Evolutionary conservation across 805 yeast species (phyloP).

Genomic region (Brettanomyces custersianus): DNA sequence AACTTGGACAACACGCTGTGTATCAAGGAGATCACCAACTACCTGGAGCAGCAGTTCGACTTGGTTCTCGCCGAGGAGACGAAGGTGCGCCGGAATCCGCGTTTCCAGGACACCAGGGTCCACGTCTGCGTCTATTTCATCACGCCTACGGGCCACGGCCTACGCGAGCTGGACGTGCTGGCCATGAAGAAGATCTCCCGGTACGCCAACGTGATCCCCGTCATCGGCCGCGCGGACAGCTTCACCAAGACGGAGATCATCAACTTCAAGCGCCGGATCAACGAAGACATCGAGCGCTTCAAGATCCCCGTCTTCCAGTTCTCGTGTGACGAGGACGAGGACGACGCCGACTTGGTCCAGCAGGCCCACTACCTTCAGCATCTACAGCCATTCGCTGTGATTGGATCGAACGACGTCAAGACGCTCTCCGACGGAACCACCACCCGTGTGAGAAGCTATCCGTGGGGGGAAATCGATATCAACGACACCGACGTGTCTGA

Average conservation of each 20-base stretch:
- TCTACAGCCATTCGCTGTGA: constrained; percentile 69
- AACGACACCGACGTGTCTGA: constrained; percentile 44
- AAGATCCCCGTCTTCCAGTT: constrained; percentile 72
- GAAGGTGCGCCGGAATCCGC: constrained; percentile 76
- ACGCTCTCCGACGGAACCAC: constrained; percentile 38
- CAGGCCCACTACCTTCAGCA: constrained; percentile 55
- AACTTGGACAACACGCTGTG: constrained; percentile 55
- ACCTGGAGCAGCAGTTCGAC: constrained; percentile 70
- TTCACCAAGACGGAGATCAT: constrained; percentile 54
- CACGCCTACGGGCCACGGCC: constrained; percentile 70
- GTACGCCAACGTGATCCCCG: constrained; percentile 66
- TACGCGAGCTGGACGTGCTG: constrained; percentile 63
- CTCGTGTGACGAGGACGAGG: constrained; percentile 64
- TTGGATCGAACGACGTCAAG: constrained; percentile 53
- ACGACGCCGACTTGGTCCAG: constrained; percentile 58
- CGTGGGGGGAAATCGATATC: constrained; percentile 65
- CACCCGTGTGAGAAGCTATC: constrained; percentile 57
- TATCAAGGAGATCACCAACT: constrained; percentile 54
- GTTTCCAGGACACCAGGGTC: constrained; percentile 69
- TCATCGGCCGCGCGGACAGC: constrained; percentile 63
- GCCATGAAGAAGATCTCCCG: constrained; percentile 64
- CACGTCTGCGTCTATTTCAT: constrained; percentile 67
- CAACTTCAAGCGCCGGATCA: constrained; percentile 50
- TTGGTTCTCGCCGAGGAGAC: constrained; percentile 79
- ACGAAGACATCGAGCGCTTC: constrained; percentile 53